These are phyloP conservation scores for Myrica gale DNA, from an alignment of 306 rosid genomes.

Conservation along the genomic window DNA sequence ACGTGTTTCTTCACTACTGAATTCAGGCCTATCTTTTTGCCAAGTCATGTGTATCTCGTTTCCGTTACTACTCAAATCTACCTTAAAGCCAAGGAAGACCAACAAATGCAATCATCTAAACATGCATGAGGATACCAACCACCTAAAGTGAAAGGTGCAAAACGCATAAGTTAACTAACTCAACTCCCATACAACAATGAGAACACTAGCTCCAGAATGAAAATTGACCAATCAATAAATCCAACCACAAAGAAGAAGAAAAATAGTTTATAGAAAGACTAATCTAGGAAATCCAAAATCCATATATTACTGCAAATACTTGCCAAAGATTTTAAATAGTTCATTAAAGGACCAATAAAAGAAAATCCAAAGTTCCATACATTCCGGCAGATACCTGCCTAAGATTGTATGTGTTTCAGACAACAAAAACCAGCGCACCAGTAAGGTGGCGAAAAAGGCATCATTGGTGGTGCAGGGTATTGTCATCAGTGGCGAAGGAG, in stretches of 20 bases:
- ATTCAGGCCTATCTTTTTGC: not conserved
- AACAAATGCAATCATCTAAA: not conserved
- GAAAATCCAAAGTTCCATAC: not conserved
- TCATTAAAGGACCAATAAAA: too few species aligned
- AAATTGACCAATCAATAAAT: not conserved
- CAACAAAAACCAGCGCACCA: not conserved
- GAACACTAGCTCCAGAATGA: not conserved
- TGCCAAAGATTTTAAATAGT: too few species aligned
- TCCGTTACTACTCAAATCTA: not conserved
- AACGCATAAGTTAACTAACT: not conserved
- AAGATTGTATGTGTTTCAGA: not conserved
- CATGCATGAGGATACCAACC: not conserved
- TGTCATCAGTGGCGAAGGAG: constrained; percentile 9
- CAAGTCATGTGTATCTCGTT: not conserved
- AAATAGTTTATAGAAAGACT: not conserved
- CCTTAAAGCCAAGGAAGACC: not conserved
- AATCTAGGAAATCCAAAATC: not conserved
- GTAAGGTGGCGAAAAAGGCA: not conserved
- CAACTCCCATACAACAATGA: not conserved
- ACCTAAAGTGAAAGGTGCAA: not conserved
- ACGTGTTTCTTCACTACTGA: not conserved
- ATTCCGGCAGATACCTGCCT: not conserved
- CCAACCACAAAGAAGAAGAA: not conserved
- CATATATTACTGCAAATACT: too few species aligned
- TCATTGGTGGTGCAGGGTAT: not conserved